Conservation (phyloP, 257 asterid species). For the Solanum raphanifolium region DNA sequence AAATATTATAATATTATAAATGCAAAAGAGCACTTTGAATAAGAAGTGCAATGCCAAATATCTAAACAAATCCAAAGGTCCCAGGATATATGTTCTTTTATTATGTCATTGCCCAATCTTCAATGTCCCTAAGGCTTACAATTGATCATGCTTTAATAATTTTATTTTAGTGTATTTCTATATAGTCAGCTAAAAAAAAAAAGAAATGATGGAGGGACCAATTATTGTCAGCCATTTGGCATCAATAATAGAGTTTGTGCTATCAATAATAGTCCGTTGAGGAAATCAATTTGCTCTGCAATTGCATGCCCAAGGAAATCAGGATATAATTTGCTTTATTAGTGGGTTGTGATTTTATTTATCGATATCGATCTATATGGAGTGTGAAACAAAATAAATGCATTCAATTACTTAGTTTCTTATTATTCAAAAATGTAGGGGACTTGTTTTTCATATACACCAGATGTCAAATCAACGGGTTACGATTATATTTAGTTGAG, state of each 20-base stretch:
- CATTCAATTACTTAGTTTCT: not conserved
- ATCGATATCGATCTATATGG: not conserved
- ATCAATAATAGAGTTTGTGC: not conserved
- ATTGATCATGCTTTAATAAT: not conserved
- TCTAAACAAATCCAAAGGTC: not conserved
- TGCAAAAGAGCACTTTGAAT: not conserved
- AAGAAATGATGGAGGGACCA: not conserved
- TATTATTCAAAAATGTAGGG: not conserved
- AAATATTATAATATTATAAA: not conserved
- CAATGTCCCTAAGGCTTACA: not conserved
- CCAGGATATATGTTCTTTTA: not conserved
- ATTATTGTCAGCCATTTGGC: not conserved
- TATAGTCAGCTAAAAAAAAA: not conserved
- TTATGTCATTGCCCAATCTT: conserved; percentile 13
- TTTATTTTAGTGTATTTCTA: not conserved
- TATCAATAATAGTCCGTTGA: not conserved
- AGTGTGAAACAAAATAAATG: not conserved
- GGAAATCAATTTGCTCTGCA: not conserved
- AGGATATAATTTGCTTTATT: not conserved
- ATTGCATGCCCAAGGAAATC: not conserved
- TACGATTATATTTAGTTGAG: accelerated
- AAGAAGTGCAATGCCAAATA: not conserved
- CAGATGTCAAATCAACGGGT: not conserved
- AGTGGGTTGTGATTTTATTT: not conserved
- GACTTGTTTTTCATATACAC: not conserved